These are phyloP conservation scores for Hypoxylon sp. DNA, from an alignment of 2,329 filamentous ascomycete genomes.

Conservation along the genomic window DNA sequence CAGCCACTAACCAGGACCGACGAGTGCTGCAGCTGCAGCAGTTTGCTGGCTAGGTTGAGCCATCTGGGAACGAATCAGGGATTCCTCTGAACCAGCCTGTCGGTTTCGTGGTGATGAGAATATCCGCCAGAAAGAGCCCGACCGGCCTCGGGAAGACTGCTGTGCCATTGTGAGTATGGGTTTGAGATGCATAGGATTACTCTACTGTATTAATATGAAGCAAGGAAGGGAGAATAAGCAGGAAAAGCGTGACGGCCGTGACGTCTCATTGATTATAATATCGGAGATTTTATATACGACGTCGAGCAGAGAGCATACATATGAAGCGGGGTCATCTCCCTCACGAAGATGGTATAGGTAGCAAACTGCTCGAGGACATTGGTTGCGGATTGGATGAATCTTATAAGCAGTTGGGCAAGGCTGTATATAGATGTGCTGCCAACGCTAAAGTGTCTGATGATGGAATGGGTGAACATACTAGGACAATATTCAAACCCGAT, in stretches of 20 bases:
- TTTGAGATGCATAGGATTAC: background rate
- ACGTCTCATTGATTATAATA: constrained; percentile 21
- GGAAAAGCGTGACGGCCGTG: background rate
- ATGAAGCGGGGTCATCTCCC: constrained; percentile 25
- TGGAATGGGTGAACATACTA: constrained; percentile 27
- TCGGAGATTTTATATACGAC: constrained; percentile 3
- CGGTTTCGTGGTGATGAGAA: constrained; percentile 39
- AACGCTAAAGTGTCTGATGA: constrained; percentile 6
- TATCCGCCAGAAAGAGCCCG: constrained; percentile 35
- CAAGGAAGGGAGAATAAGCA: constrained; percentile 12
- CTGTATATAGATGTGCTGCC: background rate
- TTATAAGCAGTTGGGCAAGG: constrained; percentile 5
- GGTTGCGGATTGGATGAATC: constrained; percentile 5
- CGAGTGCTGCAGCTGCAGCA: constrained; percentile 47
- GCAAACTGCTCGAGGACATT: constrained; percentile 14
- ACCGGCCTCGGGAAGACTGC: constrained; percentile 30
- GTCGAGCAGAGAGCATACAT: constrained; percentile 9
- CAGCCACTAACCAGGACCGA: constrained; percentile 60
- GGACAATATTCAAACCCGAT: constrained; percentile 9
- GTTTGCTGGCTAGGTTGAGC: constrained; percentile 39
- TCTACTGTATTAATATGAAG: background rate
- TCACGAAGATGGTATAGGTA: constrained; percentile 14
- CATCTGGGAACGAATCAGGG: constrained; percentile 35
- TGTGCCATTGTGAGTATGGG: constrained; percentile 44
- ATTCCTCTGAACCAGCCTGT: constrained; percentile 19